These are phyloP conservation scores for Durusdinium trenchii DNA, from an alignment of 73 alveolate genomes.

Conservation along the genomic window DNA sequence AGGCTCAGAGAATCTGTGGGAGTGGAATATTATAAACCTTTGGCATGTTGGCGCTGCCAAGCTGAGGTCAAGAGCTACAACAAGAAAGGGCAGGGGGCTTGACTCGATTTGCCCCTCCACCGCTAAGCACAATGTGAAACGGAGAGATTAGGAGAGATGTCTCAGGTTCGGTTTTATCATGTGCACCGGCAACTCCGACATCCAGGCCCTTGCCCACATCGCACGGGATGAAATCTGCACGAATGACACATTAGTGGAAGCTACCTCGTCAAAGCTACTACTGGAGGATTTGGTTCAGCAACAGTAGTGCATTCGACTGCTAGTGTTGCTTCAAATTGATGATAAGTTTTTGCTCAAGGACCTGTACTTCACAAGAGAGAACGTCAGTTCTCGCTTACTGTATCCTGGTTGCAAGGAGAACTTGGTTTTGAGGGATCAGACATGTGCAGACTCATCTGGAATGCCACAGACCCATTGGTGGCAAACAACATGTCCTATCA, in stretches of 20 bases:
- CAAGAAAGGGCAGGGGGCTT: constrained; percentile 59
- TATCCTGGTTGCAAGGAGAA: not conserved
- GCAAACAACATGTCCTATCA: too few species aligned
- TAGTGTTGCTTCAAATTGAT: too few species aligned
- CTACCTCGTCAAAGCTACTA: too few species aligned
- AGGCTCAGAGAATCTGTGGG: not conserved
- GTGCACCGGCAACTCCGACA: constrained; percentile 95
- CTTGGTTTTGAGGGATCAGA: not conserved
- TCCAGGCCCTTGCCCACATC: too few species aligned
- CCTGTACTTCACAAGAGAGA: constrained; percentile 80
- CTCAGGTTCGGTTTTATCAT: constrained; percentile 85
- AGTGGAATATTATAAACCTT: not conserved
- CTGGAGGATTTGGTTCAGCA: not conserved
- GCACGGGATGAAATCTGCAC: too few species aligned
- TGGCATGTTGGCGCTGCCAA: not conserved
- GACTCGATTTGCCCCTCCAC: not conserved
- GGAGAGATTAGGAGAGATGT: not conserved
- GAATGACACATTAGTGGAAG: too few species aligned
- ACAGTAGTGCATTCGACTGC: not conserved
- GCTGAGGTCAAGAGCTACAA: constrained; percentile 88
- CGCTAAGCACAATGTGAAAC: not conserved
- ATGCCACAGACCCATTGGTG: not conserved
- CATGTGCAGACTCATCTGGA: not conserved
- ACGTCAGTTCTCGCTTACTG: constrained; percentile 80
- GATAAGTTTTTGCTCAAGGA: not conserved